Percentiles rank a stretch among this genome's conserved stretches.
Evolutionary conservation across 2,329 filamentous ascomycete species (phyloP).

Genomic region (Colletotrichum kahawae): DNA sequence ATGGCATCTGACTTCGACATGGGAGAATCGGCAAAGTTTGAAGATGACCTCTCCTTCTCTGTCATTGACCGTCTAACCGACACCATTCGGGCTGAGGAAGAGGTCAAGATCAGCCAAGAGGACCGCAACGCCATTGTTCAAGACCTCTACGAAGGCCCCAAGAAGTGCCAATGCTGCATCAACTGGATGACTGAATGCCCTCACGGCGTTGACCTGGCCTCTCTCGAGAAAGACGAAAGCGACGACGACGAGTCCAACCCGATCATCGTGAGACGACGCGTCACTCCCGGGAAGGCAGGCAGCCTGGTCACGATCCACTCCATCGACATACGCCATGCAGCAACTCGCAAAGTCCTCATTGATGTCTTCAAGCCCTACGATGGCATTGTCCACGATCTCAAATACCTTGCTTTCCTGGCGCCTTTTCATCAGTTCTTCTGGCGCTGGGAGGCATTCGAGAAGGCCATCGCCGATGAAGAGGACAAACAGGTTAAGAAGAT

Average conservation of each 20-base stretch:
- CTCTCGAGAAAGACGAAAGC: not conserved
- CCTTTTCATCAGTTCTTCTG: slow-evolving; percentile 28
- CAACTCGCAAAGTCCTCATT: slow-evolving; percentile 24
- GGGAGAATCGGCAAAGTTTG: not conserved
- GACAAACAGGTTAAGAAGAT: slow-evolving; percentile 19
- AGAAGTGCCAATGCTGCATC: slow-evolving; percentile 31
- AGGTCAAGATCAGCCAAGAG: not conserved
- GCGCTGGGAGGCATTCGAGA: slow-evolving; percentile 26
- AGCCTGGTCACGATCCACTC: slow-evolving; percentile 22
- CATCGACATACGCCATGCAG: slow-evolving; percentile 26
- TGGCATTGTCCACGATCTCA: slow-evolving; percentile 14
- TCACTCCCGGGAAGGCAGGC: slow-evolving; percentile 16
- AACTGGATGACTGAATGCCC: slow-evolving; percentile 32
- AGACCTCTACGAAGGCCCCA: slow-evolving; percentile 31
- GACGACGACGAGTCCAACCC: not conserved
- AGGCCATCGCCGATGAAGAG: slow-evolving; percentile 20
- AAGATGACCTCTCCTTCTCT: slow-evolving; percentile 12
- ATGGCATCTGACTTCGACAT: not conserved
- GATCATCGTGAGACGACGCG: slow-evolving; percentile 24
- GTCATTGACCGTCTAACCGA: slow-evolving; percentile 8
- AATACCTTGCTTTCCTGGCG: slow-evolving; percentile 22
- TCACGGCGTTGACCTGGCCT: slow-evolving; percentile 18
- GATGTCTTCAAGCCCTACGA: slow-evolving; percentile 24
- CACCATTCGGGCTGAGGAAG: not conserved
- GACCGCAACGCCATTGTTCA: slow-evolving; percentile 20